These are phyloP conservation scores for Cotoneaster glaucophyllus DNA, from an alignment of 306 rosid genomes.

Conservation along the genomic window DNA sequence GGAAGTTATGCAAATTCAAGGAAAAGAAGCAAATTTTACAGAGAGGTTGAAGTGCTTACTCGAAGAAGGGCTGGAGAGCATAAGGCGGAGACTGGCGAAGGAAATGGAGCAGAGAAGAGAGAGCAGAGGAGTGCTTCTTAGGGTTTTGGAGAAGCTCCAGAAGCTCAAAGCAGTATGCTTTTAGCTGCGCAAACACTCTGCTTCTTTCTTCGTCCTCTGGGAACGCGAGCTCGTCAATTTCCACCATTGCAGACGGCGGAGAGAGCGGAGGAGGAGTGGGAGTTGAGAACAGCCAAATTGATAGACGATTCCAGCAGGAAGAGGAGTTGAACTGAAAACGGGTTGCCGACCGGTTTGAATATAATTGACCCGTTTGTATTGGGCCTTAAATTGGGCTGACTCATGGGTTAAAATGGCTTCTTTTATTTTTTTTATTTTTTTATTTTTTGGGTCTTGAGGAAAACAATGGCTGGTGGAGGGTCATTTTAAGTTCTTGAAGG, in stretches of 20 bases:
- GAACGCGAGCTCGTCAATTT: conserved; percentile 14
- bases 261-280: background rate
- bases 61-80: conserved; percentile 69
- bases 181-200: conserved; percentile 47
- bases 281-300: background rate
- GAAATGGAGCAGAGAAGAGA: conserved; percentile 43
- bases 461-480: background rate
- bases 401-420: background rate
- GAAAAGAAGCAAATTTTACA: background rate
- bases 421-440: too few species aligned
- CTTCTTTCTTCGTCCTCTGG: conserved; percentile 14
- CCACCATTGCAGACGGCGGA: conserved; percentile 28
- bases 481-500: too few species aligned
- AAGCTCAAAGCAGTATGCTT: conserved; percentile 56
- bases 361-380: background rate
- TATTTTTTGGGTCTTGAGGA: background rate
- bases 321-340: background rate
- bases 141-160: conserved; percentile 64
- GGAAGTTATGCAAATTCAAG: background rate
- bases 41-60: conserved; percentile 30
- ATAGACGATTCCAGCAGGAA: background rate
- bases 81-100: conserved; percentile 44
- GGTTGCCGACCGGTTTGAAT: background rate
- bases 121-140: conserved; percentile 37
- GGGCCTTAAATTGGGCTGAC: background rate